A percentile compares a stretch with the other conserved stretches of the same genome.
These are phyloP conservation scores for Tephrocybe sp. DNA, from an alignment of 768 basidiomycete species.

Conservation along the genomic window DNA sequence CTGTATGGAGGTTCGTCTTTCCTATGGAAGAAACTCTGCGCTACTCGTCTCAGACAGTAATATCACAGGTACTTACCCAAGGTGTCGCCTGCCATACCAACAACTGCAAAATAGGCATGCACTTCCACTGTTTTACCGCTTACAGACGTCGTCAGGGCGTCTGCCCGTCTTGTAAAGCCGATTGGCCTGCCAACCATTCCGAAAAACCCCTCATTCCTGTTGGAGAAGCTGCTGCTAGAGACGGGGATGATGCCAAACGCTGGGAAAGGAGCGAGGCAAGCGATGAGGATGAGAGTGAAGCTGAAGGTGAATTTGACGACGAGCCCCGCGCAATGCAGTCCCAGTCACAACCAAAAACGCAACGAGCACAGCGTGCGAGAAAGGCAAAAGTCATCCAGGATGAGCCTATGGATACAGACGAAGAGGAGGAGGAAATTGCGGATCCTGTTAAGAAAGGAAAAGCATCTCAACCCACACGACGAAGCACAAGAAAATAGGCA, in stretches of 20 bases:
- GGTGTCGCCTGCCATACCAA: slow-evolving; percentile 61
- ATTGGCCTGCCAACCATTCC: slow-evolving; percentile 59
- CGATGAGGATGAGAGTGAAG: slow-evolving; percentile 47
- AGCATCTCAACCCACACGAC: slow-evolving; percentile 13
- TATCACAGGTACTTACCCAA: slow-evolving; percentile 59
- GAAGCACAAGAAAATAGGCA: slow-evolving; percentile 17
- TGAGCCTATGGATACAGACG: slow-evolving; percentile 43
- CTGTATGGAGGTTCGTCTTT: slow-evolving; percentile 59
- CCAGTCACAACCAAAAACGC: slow-evolving; percentile 15
- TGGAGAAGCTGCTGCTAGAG: slow-evolving; percentile 68
- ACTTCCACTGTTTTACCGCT: slow-evolving; percentile 60
- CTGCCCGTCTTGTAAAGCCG: slow-evolving; percentile 58
- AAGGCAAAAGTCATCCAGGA: slow-evolving; percentile 27
- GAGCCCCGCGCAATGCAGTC: slow-evolving; percentile 33
- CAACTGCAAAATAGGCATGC: slow-evolving; percentile 66
- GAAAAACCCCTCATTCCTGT: slow-evolving; percentile 50
- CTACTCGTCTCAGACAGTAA: background rate
- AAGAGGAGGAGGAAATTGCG: slow-evolving; percentile 25
- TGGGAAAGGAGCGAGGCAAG: slow-evolving; percentile 30
- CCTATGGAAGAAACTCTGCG: background rate
- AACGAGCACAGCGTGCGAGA: slow-evolving; percentile 32
- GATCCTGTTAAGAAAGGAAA: slow-evolving; percentile 18
- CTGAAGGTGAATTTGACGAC: slow-evolving; percentile 41
- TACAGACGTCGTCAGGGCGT: slow-evolving; percentile 41
- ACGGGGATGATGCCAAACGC: slow-evolving; percentile 52